Evolutionary conservation across 1,284 basidiomycete species (phyloP), one percentile per base, ranked within the genome.

Genomic region (Entoloma clypeatum): DNA sequence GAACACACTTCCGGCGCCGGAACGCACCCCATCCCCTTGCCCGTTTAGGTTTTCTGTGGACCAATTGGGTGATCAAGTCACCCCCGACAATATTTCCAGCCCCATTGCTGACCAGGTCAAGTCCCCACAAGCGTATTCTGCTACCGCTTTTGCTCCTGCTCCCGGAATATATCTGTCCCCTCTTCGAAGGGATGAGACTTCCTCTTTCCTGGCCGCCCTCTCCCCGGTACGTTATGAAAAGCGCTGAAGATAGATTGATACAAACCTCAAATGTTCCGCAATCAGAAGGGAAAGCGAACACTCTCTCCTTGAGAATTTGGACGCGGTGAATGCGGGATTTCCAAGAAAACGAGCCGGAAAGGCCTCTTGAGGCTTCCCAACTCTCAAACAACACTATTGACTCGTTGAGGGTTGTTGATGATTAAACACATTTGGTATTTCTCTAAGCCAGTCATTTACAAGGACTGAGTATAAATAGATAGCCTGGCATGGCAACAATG

Each of bases 341-440:
- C n/a, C n/a, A n/a, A 25, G 27, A 27, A 22, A 9, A 8, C 10
- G 27, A n/a, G 22, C 4, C 17, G n/a, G 25, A 11, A 3, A 9
- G 18, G 7, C 14, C 7, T 11, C 22, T 7, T 13, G 8, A 28
- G 13, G 7, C 13, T 17, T 18, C 13, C 38, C 26, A 34, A 33
- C 45, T 71, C 69, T 8, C 67, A 68, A 45, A 65, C 28, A 75
- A 78, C 52, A 71, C 65, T 25, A 79, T 79, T 32, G 65, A 77
- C 52, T 77, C 74, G 25, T 80, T 77, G 77, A 33, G 19, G 21
- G 43, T 49, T 31, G 22, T 26, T 13, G 39, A 41, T 29, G 32
- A 19, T n/a, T n/a, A n/a, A n/a, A n/a, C n/a, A n/a, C n/a, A n/a
- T n/a, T n/a, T n/a, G n/a, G n/a, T n/a, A n/a, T n/a, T n/a, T n/a